Evolutionary conservation across 352 stramenopile species (phyloP), one percentile per base, ranked within the genome.

Genomic region (Phytophthora constricta): DNA sequence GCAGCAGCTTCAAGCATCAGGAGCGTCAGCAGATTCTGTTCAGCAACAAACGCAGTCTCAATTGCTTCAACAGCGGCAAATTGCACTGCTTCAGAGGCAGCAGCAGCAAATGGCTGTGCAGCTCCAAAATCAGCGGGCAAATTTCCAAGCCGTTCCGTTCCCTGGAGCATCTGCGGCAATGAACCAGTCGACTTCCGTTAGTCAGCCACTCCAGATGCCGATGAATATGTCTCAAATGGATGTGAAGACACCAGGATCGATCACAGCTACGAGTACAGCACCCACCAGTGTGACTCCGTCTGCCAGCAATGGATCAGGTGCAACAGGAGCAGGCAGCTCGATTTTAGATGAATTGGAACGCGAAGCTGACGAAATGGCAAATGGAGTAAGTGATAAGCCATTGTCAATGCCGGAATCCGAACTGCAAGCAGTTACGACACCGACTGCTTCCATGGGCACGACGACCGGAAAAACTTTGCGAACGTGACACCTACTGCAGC

Each of bases 301-400:
- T 5, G 10, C 68, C 7, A 66, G 16, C 20, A 68, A 53, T 58
- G 74, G 68, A 31, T 33, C 58, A 64, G 72, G 49, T n/a, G 42
- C 57, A 68, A 72, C 55, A n/a, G 55, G 42, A 51, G 65, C 65
- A 19, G 67, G 79, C 16, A 92, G 54, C 56, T 95, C 86, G n/a
- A 96, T 96, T 53, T 52, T 96, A 50, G 88, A 96, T 28, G 88
- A 96, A 33, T 55, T 96, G 25, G 88, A 96, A 46, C 83, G 88
- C 16, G 88, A 96, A 50, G 86, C 88, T 1, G 81, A 96, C 63
- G 88, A 96, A 59, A 96, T 96, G 88, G 88, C 88, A 1, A 91
- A 92, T 52, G 82, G 85, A 16, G 70, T 94, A 17, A 93, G 75
- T 51, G 88, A 96, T 37, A 77, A 95, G 52, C 86, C 88, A 1